Evolutionary conservation across 1,284 basidiomycete genomes (phyloP), one percentile per base, ranked within the genome.

Genomic region (Amylostereum chailletii): DNA sequence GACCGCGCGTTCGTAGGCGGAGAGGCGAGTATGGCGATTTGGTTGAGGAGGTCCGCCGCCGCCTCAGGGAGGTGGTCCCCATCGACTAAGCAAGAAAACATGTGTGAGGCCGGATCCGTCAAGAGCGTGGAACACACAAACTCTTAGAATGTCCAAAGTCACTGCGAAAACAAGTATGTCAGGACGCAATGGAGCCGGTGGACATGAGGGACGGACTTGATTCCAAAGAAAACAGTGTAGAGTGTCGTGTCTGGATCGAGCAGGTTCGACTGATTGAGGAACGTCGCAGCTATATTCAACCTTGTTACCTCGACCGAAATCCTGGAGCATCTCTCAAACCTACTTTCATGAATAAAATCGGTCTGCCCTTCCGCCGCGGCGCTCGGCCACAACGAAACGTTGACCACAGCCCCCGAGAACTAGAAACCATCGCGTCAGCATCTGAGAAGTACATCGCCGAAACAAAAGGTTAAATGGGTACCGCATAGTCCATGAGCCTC

Each of bases 401-500:
- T 40, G 39, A 40, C 39, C 39, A 40, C 39, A 40, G 39, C 39
- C 6, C 39, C 60, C 53, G 41, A 63, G 51, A 55, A 70, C 63
- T 42, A 70, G 61, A 31, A 67, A 59, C 32, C 67, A 65, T 26
- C 69, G 63, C 36, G 59, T 58, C 52, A 64, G 57, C 69, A 71
- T 19, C 37, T 46, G 40, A 10, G 19, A 29, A 32, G 4, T 30
- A 34, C 27, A 42, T 36, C 47, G 27, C 29, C 19, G 8, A 11
- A 39, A 34, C 7, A n/a, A 57, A 19, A 19, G 19, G 19, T 19
- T 19, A 19, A 19, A 19, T 19, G 19, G 70, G 45, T 53, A 74
- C 72, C 19, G 70, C 71, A 43, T 72, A 74, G 53, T 72, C 71
- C 54, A 66, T 69, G 37, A 74, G 55, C 8, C 53, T 59, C 2